Conservation (phyloP, 2,329 filamentous ascomycete species). For the Trichoderma sp. region DNA sequence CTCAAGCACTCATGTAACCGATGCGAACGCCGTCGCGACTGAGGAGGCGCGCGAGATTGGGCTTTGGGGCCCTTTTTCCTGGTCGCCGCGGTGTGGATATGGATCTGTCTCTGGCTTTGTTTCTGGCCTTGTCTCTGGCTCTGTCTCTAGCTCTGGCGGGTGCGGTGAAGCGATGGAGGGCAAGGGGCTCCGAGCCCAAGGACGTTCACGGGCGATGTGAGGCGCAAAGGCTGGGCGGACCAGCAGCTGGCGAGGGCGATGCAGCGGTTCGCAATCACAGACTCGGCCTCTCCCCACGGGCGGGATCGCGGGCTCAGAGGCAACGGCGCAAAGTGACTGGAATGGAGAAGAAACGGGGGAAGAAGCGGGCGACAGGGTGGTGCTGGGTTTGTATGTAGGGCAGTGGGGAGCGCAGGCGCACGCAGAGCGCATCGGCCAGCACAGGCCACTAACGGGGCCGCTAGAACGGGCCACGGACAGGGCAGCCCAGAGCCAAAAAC, state of each 20-base stretch:
- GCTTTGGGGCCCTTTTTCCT: background rate
- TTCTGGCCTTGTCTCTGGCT: no score
- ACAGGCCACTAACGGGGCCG: slow-evolving; percentile 11
- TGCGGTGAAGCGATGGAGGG: slow-evolving; percentile 19
- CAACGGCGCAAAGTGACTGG: slow-evolving; percentile 19
- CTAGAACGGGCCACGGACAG: slow-evolving; percentile 2
- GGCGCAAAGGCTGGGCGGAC: background rate
- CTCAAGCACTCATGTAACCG: slow-evolving; percentile 1
- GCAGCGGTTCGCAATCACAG: slow-evolving; percentile 16
- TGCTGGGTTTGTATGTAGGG: slow-evolving; percentile 24
- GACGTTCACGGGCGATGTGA: background rate
- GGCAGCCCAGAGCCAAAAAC: slow-evolving; percentile 6
- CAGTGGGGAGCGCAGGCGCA: slow-evolving; percentile 19
- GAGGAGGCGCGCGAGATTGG: slow-evolving; percentile 12
- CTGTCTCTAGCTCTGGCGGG: background rate
- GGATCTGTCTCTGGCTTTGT: background rate
- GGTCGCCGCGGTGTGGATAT: slow-evolving; percentile 5
- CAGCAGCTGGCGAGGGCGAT: background rate
- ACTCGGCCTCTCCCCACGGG: slow-evolving; percentile 19
- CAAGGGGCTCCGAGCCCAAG: slow-evolving; percentile 4
- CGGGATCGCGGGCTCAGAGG: slow-evolving; percentile 20
- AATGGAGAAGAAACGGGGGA: slow-evolving; percentile 21
- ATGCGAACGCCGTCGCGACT: slow-evolving; percentile 14
- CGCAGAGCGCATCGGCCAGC: background rate
- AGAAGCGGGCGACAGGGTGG: slow-evolving; percentile 12